Evolutionary conservation across 202 grass and related monocot species (phyloP).

Genomic region (Brachypodium distachyon): DNA sequence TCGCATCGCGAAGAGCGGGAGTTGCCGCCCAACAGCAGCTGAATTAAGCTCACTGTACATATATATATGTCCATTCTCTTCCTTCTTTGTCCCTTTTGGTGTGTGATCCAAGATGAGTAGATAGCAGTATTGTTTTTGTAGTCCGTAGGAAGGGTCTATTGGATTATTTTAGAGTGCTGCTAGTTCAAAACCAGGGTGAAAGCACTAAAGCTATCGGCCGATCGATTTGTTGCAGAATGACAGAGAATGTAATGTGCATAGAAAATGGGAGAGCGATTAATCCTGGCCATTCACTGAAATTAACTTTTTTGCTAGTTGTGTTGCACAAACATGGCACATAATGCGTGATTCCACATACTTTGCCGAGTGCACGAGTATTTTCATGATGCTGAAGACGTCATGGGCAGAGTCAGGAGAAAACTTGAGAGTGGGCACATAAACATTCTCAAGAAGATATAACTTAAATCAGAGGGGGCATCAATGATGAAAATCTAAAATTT

Average conservation of each 20-base stretch:
- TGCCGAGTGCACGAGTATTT: too few relatives aligned
- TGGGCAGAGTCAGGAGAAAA: too few relatives aligned
- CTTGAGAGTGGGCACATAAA: too few relatives aligned
- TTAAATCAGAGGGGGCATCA: too few relatives aligned
- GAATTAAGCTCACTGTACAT: not conserved
- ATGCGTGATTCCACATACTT: too few relatives aligned
- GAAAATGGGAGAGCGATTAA: not conserved
- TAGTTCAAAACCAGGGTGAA: not conserved
- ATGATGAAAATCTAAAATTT: too few relatives aligned
- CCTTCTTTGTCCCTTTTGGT: not conserved
- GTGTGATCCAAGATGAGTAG: not conserved
- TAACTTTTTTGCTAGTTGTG: too few relatives aligned
- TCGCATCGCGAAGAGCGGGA: conserved; percentile 31
- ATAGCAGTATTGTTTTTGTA: not conserved
- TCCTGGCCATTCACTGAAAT: too few relatives aligned
- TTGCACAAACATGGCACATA: too few relatives aligned
- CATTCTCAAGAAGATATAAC: too few relatives aligned
- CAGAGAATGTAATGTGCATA: not conserved
- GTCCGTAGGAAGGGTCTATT: not conserved
- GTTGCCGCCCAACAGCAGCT: not conserved
- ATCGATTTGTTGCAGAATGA: not conserved
- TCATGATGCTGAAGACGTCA: too few relatives aligned
- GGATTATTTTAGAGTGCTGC: not conserved
- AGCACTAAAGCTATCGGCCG: not conserved
- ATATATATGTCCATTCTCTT: conserved; percentile 22